phyloP scores from a whole-genome alignment of 2,329 filamentous ascomycete species.

The Curvularia sp. region DNA sequence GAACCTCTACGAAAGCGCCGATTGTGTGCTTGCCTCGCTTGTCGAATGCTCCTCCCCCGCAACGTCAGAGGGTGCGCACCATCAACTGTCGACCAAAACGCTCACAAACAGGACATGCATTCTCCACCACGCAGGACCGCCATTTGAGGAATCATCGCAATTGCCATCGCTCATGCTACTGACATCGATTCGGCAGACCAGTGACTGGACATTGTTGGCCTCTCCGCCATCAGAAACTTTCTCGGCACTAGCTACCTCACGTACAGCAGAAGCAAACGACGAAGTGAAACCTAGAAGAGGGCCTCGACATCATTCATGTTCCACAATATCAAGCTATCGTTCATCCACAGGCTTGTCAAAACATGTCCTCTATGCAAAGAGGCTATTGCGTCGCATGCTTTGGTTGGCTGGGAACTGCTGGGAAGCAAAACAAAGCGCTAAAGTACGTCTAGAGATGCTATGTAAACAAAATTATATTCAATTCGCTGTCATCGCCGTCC shows the following conservation, averaged over 20 bases:
- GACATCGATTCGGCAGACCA: neutral
- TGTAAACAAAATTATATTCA: neutral
- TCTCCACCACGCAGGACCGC: neutral
- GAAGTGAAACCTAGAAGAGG: no score
- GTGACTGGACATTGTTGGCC: neutral
- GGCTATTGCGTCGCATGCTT: neutral
- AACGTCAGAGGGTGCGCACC: slow-evolving; percentile 19
- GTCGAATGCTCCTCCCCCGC: slow-evolving; percentile 24
- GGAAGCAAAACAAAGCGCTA: neutral
- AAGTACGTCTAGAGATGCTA: neutral
- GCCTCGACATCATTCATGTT: no score
- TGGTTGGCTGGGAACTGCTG: neutral
- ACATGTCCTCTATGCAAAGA: neutral
- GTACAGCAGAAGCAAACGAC: no score
- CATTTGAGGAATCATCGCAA: neutral
- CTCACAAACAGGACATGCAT: neutral
- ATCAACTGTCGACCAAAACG: neutral
- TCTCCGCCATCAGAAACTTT: neutral
- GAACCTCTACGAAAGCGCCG: slow-evolving; percentile 34
- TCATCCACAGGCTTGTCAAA: neutral
- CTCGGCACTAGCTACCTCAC: neutral
- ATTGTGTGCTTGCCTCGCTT: slow-evolving; percentile 39
- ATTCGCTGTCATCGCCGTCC: neutral
- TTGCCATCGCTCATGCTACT: neutral
- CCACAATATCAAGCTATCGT: no score